These are phyloP conservation scores for Fusarium pseudocircinatum DNA, from an alignment of 2,329 filamentous ascomycete species.

Conservation along the genomic window DNA sequence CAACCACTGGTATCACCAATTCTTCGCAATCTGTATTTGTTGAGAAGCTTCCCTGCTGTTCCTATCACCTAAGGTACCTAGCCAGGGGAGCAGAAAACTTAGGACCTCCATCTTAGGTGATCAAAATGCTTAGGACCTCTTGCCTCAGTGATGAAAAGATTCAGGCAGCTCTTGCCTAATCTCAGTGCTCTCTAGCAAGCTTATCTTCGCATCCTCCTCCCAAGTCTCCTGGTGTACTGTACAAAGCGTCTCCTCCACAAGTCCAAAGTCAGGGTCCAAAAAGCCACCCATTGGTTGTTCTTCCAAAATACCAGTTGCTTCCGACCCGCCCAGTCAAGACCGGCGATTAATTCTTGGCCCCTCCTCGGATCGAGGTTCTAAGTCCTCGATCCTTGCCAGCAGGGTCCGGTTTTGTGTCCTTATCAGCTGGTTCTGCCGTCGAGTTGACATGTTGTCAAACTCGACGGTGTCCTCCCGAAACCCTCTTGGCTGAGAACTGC, in stretches of 20 bases:
- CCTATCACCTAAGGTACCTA: not conserved
- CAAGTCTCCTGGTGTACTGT: not conserved
- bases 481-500: not conserved
- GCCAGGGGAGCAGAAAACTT: not conserved
- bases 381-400: rapidly evolving
- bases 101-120: not conserved
- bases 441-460: slow-evolving; percentile 8
- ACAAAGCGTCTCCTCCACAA: not conserved
- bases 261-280: not conserved
- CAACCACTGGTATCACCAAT: not conserved
- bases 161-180: not conserved
- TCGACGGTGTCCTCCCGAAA: slow-evolving; percentile 13
- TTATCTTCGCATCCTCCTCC: not conserved
- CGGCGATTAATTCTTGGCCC: not conserved
- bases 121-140: not conserved
- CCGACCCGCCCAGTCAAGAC: not conserved
- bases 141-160: not conserved
- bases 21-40: not conserved
- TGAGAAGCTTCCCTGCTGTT: not conserved
- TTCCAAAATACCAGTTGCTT: not conserved
- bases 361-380: not conserved
- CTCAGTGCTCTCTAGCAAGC: not conserved
- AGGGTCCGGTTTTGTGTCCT: not conserved
- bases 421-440: not conserved
- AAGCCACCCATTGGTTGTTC: not conserved